Evolutionary conservation across 1,284 basidiomycete species (phyloP), one percentile per base, ranked within the genome.

Genomic region (Sporisorium reilianum): DNA sequence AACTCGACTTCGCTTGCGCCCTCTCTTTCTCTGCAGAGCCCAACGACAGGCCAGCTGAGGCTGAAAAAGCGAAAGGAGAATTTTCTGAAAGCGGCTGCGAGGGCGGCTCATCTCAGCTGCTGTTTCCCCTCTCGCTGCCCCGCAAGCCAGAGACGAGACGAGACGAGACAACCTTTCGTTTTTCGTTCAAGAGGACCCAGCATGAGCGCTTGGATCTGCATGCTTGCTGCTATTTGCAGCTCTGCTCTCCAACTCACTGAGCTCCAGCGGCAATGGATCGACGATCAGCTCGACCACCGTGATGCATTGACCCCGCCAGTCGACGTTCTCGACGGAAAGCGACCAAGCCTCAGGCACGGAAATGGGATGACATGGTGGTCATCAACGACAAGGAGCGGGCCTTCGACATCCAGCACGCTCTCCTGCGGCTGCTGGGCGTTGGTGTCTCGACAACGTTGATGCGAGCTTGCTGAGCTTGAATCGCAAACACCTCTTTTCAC

Each of bases 401-500:
- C 5, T n/a, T 38, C 36, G 18, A 38, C 36, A 38, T 12, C 18
- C 36, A n/a, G 8, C 36, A 44, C 22, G 25, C 16, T 28, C 5
- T 45, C 16, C 28, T 50, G 30, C 46, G 32, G 32, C 30, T 34
- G 48, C 48, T 50, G 32, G 38, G 38, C 34, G 50, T 54, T 54
- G 36, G 20, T 28, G 25, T 54, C 25, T 23, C 9, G 25, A 44
- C 25, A 22, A 25, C 54, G 18, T 18, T 22, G 46, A 53, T 42
- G 61, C 61, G 55, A 64, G 55, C 16, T 44, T 30, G 58, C 61
- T 64, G 61, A 64, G 61, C 42, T 57, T n/a, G 54, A 57, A 57
- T 34, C 11, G 52, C 5, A 56, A 36, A 32, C 3, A 3, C 2
- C 42, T 45, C 12, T 45, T 38, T 38, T 38, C 36, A 38, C 36